A percentile compares a stretch with the other conserved stretches of the same genome.
These are phyloP conservation scores for Beauveria sp. DNA, from an alignment of 2,329 filamentous ascomycete species.

Conservation along the genomic window DNA sequence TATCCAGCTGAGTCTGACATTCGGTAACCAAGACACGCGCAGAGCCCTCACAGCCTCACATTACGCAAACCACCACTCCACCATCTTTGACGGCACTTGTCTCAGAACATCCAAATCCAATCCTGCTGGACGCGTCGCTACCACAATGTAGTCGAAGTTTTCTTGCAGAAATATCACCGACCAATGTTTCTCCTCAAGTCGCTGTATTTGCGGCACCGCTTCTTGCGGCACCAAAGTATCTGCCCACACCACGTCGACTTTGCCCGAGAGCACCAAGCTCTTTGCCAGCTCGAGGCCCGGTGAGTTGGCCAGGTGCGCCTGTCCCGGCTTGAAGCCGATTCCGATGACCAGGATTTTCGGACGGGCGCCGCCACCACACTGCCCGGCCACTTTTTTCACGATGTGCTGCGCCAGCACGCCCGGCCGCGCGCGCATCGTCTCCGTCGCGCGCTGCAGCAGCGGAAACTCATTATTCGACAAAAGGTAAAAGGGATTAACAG, in stretches of 20 bases:
- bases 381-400: conserved; percentile 17
- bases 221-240: conserved; percentile 37
- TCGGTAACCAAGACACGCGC: no score
- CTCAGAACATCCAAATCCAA: conserved; percentile 34
- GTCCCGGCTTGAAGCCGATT: conserved; percentile 43
- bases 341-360: conserved; percentile 35
- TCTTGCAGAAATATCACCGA: conserved; percentile 24
- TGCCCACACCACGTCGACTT: conserved; percentile 35
- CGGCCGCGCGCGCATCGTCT: conserved; percentile 36
- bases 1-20: no score
- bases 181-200: conserved; percentile 30
- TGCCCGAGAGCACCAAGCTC: conserved; percentile 26
- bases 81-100: conserved; percentile 17
- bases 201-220: conserved; percentile 31
- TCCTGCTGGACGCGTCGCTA: conserved; percentile 34
- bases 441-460: conserved; percentile 35
- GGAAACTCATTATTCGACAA: conserved; percentile 40
- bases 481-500: conserved; percentile 46
- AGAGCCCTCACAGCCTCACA: no score
- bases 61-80: conserved; percentile 4
- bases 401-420: conserved; percentile 29
- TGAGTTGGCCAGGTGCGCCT: conserved; percentile 39
- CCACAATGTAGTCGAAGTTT: conserved; percentile 35
- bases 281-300: conserved; percentile 37
- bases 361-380: conserved; percentile 5